These are phyloP conservation scores for Pichia rugopelliculosa DNA, from an alignment of 805 yeast genomes.

Conservation along the genomic window DNA sequence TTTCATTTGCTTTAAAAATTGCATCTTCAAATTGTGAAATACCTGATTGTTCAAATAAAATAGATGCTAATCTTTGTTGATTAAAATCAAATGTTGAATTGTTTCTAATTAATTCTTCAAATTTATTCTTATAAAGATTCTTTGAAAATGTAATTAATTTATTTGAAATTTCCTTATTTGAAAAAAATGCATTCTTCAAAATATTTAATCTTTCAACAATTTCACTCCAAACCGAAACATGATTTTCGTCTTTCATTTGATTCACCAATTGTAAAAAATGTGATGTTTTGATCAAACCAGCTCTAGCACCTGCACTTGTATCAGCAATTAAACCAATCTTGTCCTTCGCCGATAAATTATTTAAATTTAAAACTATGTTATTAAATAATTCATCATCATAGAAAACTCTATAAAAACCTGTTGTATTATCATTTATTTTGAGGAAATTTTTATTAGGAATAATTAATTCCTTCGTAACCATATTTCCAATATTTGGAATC, in stretches of 20 bases:
- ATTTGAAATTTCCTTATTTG: slow-evolving; percentile 23
- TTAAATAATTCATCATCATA: slow-evolving; percentile 39
- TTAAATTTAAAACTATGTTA: slow-evolving; percentile 33
- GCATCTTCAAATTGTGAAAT: slow-evolving; percentile 32
- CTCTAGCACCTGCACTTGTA: slow-evolving; percentile 38
- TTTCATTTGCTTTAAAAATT: slow-evolving; percentile 16
- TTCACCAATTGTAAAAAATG: slow-evolving; percentile 38
- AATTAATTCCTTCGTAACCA: slow-evolving; percentile 15
- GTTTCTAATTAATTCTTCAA: slow-evolving; percentile 18
- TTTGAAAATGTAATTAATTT: slow-evolving; percentile 27
- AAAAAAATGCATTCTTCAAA: slow-evolving; percentile 33
- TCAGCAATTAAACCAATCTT: slow-evolving; percentile 52
- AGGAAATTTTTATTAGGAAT: slow-evolving; percentile 21
- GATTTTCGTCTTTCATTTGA: slow-evolving; percentile 29
- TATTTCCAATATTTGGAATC: slow-evolving; percentile 38
- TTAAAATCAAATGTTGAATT: slow-evolving; percentile 14
- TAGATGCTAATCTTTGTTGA: slow-evolving; percentile 30
- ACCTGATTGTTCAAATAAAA: slow-evolving; percentile 36
- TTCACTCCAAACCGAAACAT: slow-evolving; percentile 50
- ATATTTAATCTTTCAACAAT: slow-evolving; percentile 34
- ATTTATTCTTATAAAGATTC: slow-evolving; percentile 28
- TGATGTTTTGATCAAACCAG: slow-evolving; percentile 37
- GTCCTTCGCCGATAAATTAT: slow-evolving; percentile 37
- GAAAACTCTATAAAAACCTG: slow-evolving; percentile 48
- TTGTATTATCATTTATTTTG: slow-evolving; percentile 43